Conservation (phyloP, 208 protist genomes). For the Leishmania turanica region DNA sequence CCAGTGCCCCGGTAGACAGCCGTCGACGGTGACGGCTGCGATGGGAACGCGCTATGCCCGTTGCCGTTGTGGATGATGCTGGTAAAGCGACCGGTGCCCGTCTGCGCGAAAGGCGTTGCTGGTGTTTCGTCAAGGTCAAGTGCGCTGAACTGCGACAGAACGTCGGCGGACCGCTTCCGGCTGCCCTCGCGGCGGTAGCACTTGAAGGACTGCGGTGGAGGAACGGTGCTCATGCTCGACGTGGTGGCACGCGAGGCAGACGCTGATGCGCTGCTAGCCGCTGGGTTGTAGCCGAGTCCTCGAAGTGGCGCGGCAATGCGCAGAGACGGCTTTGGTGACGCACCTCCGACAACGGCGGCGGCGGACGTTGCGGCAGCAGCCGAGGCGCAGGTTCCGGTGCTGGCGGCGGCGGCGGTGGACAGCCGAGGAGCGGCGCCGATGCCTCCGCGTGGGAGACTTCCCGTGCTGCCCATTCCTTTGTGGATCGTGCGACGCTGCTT, state of each 20-base stretch:
- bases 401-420: not conserved
- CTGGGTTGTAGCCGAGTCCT: not conserved
- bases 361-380: not conserved
- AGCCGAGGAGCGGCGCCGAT: not conserved
- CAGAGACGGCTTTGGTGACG: constrained; percentile 8
- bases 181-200: constrained; percentile 40
- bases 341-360: not conserved
- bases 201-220: constrained; percentile 27
- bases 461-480: not conserved
- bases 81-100: constrained; percentile 11
- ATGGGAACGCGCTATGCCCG: constrained; percentile 16
- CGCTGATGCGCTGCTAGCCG: not conserved
- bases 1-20: not conserved
- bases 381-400: not conserved
- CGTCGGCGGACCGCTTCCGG: constrained; percentile 63
- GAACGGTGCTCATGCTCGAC: not conserved
- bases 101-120: constrained; percentile 23
- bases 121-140: constrained; percentile 65
- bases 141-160: constrained; percentile 73
- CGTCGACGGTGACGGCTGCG: constrained; percentile 29
- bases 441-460: not conserved
- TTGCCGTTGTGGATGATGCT: constrained; percentile 5
- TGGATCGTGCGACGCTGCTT: constrained; percentile 74
- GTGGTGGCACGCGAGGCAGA: not conserved
- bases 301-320: not conserved